These are phyloP conservation scores for Pelargonium hybrid DNA, from an alignment of 441 rosid genomes.

Conservation along the genomic window DNA sequence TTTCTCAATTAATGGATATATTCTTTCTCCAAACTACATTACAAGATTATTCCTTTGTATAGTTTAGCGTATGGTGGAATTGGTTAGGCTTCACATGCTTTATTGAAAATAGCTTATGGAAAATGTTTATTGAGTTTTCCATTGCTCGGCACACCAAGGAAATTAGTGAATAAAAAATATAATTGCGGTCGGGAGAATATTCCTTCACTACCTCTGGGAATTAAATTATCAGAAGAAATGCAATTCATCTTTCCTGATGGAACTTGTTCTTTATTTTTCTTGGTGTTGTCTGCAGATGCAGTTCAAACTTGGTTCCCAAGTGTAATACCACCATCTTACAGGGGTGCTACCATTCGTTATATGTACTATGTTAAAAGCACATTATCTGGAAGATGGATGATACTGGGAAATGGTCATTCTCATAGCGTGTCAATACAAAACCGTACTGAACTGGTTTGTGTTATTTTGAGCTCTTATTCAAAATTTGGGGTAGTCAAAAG, in stretches of 20 bases:
- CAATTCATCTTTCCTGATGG: neutral
- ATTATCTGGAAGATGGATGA: slow-evolving; percentile 52
- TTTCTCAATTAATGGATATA: neutral
- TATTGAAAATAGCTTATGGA: neutral
- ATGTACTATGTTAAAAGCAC: slow-evolving; percentile 59
- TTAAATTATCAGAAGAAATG: neutral
- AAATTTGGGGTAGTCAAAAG: neutral
- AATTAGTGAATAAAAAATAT: neutral
- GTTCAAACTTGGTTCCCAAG: slow-evolving; percentile 61
- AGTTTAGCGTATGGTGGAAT: neutral
- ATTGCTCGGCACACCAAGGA: neutral
- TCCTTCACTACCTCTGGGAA: neutral
- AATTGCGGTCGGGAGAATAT: neutral
- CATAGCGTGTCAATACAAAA: slow-evolving; percentile 33
- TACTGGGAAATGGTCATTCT: slow-evolving; percentile 49
- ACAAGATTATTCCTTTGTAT: neutral
- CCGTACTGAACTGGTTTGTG: slow-evolving; percentile 56
- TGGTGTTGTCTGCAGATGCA: slow-evolving; percentile 41
- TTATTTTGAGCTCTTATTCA: slow-evolving; percentile 7
- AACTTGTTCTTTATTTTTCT: neutral
- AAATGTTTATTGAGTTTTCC: too few relatives aligned
- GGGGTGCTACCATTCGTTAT: slow-evolving; percentile 78
- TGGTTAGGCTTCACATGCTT: neutral
- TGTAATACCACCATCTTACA: slow-evolving; percentile 75
- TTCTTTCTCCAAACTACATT: neutral